phyloP scores from a whole-genome alignment of 1,284 basidiomycete genomes.

The Inonotus hispidus region DNA sequence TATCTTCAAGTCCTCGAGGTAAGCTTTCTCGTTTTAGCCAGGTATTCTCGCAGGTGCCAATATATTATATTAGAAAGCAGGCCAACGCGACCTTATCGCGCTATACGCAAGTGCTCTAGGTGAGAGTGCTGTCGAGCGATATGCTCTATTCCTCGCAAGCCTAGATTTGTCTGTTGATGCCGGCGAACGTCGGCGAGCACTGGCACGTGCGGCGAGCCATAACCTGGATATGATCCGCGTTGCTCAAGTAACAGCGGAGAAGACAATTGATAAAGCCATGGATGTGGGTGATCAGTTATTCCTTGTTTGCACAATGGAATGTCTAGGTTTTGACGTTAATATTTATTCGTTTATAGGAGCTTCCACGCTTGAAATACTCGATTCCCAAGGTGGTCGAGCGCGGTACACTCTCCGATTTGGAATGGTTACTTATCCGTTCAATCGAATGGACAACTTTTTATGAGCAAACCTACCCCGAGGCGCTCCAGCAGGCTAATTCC shows the following conservation, averaged over 20 bases:
- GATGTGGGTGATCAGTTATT: constrained; percentile 40
- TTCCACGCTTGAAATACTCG: constrained; percentile 50
- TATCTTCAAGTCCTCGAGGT: constrained; percentile 89
- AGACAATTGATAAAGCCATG: constrained; percentile 72
- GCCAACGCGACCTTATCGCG: constrained; percentile 83
- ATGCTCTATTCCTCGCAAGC: constrained; percentile 86
- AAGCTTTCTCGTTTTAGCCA: constrained; percentile 20
- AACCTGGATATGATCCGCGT: constrained; percentile 81
- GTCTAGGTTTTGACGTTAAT: neutral
- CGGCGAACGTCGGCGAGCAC: constrained; percentile 64
- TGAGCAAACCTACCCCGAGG: constrained; percentile 68
- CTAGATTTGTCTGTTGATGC: constrained; percentile 69
- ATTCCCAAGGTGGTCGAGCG: constrained; percentile 55
- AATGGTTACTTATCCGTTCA: constrained; percentile 73
- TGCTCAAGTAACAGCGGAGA: constrained; percentile 76
- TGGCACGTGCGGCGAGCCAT: constrained; percentile 78
- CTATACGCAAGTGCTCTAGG: constrained; percentile 91
- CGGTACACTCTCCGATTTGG: constrained; percentile 49
- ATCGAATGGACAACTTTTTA: constrained; percentile 93
- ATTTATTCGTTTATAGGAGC: constrained; percentile 13
- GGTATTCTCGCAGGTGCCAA: neutral
- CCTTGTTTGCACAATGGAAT: neutral
- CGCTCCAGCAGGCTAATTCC: constrained; percentile 79
- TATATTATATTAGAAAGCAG: constrained; percentile 46
- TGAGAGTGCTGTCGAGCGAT: constrained; percentile 89